Evolutionary conservation across 768 basidiomycete genomes (phyloP).

Genomic region (Tubosaeta brunneosetosa): DNA sequence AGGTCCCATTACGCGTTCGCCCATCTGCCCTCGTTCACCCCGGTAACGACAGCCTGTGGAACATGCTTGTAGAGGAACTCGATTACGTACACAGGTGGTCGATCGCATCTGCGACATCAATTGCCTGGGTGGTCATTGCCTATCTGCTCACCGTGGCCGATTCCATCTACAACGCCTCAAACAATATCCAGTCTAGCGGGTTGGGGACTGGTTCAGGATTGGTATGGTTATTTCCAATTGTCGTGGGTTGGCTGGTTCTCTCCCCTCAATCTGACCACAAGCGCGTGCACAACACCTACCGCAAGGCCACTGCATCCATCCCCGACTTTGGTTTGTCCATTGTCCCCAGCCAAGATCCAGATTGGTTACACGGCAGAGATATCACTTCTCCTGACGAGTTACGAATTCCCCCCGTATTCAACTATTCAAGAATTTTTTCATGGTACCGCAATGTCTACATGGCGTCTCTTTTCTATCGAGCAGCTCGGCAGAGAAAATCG

Average conservation of each 20-base stretch:
- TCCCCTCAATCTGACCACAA: slow-evolving; percentile 36
- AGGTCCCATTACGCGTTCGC: too few relatives aligned
- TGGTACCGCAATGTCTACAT: slow-evolving; percentile 19
- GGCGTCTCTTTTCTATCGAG: slow-evolving; percentile 13
- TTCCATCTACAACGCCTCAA: too few relatives aligned
- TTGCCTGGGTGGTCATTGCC: too few relatives aligned
- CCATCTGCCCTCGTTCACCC: too few relatives aligned
- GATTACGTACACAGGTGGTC: slow-evolving; percentile 39
- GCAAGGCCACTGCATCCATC: slow-evolving; percentile 4
- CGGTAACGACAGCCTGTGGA: slow-evolving; percentile 42
- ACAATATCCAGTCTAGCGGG: not conserved
- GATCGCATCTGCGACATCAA: slow-evolving; percentile 35
- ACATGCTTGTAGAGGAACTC: slow-evolving; percentile 23
- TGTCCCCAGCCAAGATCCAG: slow-evolving; percentile 8
- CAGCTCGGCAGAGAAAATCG: slow-evolving; percentile 9
- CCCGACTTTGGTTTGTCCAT: slow-evolving; percentile 5
- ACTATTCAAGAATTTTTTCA: slow-evolving; percentile 18
- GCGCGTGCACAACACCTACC: slow-evolving; percentile 22
- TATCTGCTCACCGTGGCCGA: too few relatives aligned
- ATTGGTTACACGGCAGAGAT: not conserved
- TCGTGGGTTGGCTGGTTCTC: slow-evolving; percentile 38
- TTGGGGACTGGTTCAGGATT: slow-evolving; percentile 39
- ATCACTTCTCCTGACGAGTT: slow-evolving; percentile 16
- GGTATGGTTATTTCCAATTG: slow-evolving; percentile 41
- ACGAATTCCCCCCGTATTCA: slow-evolving; percentile 6